A percentile compares a stretch with the other conserved stretches of the same genome.
These are phyloP conservation scores for Dalbergia oliveri DNA, from an alignment of 306 rosid species.

Conservation along the genomic window DNA sequence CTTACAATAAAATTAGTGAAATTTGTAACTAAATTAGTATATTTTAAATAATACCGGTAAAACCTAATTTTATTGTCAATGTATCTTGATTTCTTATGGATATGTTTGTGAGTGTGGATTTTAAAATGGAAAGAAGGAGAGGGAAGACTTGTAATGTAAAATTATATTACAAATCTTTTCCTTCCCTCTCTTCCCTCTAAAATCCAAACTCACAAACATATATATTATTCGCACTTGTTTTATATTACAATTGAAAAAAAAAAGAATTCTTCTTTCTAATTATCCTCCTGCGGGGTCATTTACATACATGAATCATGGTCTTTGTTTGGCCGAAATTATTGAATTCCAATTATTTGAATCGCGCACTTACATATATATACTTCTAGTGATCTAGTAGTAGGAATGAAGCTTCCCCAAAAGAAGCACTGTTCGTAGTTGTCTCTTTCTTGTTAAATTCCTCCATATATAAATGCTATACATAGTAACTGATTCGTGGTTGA, in stretches of 20 bases:
- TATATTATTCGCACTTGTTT: not conserved
- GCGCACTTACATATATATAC: not conserved
- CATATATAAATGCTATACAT: not conserved
- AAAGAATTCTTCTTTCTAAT: not conserved
- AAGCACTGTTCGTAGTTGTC: slow-evolving; percentile 14
- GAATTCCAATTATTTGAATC: slow-evolving; percentile 23
- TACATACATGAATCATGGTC: not conserved
- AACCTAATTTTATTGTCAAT: too few relatives aligned
- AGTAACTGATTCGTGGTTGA: not conserved
- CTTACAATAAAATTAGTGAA: too few relatives aligned
- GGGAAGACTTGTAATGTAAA: too few relatives aligned
- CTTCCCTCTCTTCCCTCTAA: too few relatives aligned
- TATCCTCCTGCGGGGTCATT: not conserved
- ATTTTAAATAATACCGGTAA: too few relatives aligned
- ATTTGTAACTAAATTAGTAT: too few relatives aligned
- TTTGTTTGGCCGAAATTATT: slow-evolving; percentile 34
- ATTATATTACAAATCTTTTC: too few relatives aligned
- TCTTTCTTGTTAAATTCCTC: slow-evolving; percentile 9
- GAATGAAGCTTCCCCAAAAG: slow-evolving; percentile 41
- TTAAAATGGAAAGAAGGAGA: too few relatives aligned
- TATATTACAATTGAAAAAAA: not conserved
- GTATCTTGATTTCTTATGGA: too few relatives aligned
- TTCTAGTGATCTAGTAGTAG: not conserved
- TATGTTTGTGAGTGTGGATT: too few relatives aligned
- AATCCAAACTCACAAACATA: too few relatives aligned